phyloP scores from a whole-genome alignment of 176 grass and related monocot genomes.

The Pontederia crassipes region DNA sequence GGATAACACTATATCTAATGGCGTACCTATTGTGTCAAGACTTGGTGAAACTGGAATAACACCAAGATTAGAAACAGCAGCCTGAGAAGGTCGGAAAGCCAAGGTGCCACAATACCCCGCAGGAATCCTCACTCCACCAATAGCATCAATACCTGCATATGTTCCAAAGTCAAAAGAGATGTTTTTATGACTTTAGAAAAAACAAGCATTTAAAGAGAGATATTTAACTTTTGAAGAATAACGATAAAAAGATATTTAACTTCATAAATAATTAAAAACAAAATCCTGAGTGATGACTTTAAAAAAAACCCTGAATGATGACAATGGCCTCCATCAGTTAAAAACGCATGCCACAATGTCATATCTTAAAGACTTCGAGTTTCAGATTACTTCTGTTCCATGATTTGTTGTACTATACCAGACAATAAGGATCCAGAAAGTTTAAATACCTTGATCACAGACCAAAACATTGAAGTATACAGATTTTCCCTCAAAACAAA shows the following conservation, averaged over 20 bases:
- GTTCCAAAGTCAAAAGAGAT: constrained; percentile 10
- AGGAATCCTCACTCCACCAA: constrained; percentile 91
- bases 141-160: constrained; percentile 61
- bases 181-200: constrained; percentile 5
- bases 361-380: no score
- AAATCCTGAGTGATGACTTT: no score
- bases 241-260: not conserved
- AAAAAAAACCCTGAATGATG: not conserved
- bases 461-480: no score
- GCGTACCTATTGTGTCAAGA: constrained; percentile 78
- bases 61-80: constrained; percentile 51
- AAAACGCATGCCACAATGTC: no score
- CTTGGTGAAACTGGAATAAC: constrained; percentile 86
- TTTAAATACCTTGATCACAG: no score
- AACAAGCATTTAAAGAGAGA: not conserved
- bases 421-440: no score
- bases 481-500: no score
- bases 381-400: no score
- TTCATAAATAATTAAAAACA: not conserved
- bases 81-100: constrained; percentile 78
- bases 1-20: not conserved
- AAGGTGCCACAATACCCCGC: constrained; percentile 79
- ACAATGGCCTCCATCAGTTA: no score
- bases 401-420: no score
- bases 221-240: not conserved